A percentile compares a stretch with the other conserved stretches of the same genome.
Conservation (phyloP, 192 early-diverging fungal genomes). For the Entomortierella parvispora region DNA sequence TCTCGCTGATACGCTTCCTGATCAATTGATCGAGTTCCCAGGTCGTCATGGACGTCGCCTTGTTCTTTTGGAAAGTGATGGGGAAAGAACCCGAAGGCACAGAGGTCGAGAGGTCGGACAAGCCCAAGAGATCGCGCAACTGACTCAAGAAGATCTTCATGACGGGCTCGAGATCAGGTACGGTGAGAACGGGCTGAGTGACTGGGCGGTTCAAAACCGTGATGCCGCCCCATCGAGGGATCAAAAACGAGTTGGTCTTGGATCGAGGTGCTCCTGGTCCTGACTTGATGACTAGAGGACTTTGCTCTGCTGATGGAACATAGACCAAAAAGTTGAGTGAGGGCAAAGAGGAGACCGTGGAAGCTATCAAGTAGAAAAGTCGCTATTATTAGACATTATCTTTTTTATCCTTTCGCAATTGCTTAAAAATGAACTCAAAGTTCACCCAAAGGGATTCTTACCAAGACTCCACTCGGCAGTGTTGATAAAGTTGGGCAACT, state of each 20-base stretch:
- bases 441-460: constrained; percentile 15
- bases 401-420: neutral
- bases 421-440: neutral
- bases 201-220: constrained; percentile 68
- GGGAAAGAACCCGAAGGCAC: constrained; percentile 8
- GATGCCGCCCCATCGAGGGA: constrained; percentile 97
- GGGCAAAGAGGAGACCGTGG: constrained; percentile 81
- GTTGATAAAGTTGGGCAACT: constrained; percentile 92
- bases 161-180: constrained; percentile 70
- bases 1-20: constrained; percentile 75
- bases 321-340: constrained; percentile 93
- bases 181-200: constrained; percentile 36
- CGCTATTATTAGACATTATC: neutral
- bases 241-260: constrained; percentile 82
- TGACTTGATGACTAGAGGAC: constrained; percentile 77
- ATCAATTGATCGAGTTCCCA: constrained; percentile 87
- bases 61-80: constrained; percentile 42
- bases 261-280: constrained; percentile 54
- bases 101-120: constrained; percentile 61
- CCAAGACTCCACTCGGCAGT: constrained; percentile 96
- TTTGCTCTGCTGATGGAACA: constrained; percentile 73
- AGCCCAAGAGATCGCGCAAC: constrained; percentile 83
- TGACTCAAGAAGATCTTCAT: constrained; percentile 88
- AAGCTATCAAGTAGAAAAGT: constrained; percentile 67
- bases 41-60: constrained; percentile 73